Base-by-base conservation (phyloP, 192 early-diverging fungal genomes). In the Coemansia sp. region DNA sequence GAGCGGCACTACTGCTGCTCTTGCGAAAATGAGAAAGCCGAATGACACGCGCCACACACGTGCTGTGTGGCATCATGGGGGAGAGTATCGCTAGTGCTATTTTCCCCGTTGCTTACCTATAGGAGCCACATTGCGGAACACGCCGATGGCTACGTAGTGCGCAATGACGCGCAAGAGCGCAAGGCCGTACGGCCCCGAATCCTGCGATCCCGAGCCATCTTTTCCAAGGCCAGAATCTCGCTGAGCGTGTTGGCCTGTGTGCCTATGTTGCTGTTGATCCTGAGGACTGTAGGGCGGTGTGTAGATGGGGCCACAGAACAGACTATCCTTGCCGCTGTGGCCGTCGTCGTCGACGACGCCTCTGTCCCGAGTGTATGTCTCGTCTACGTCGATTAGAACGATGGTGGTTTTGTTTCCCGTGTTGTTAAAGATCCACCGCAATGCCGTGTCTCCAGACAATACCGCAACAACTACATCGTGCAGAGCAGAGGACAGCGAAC, bases 361-460 rank as follows among this genome's bases (percentile, higher is more conserved):
- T 70, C 59, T 59, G 43, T 39, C 64, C 10, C 65, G 71, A 52
- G 73, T 73, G 62, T 75, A 72, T 26, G 77, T 70, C 16, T 85
- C 83, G 67, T 81, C 78, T n/a, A 85, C 68, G 39, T 85, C 83
- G 34, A 85, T 81, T 53, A 85, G 83, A 33, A 85, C 75, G 21
- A 85, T 73, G 38, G 76, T 77, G 24, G 78, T 49, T 49, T 69
- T 69, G 57, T 77, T 70, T 5, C 74, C 74, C 38, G 75, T 78
- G 43, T 77, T 73, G 66, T 76, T 81, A 41, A 77, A 76, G 51
- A 81, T 71, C 78, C 78, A 85, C 45, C 72, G 69, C 66, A 85
- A 53, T 24, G 78, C 83, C 35, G 83, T 77, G 63, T 80, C 77
- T 41, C 83, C 83, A 14, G 83, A 80, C 14, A 80, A 49, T 56